Base-by-base conservation (phyloP, 805 yeast genomes). In the Monosporozyma unispora region DNA sequence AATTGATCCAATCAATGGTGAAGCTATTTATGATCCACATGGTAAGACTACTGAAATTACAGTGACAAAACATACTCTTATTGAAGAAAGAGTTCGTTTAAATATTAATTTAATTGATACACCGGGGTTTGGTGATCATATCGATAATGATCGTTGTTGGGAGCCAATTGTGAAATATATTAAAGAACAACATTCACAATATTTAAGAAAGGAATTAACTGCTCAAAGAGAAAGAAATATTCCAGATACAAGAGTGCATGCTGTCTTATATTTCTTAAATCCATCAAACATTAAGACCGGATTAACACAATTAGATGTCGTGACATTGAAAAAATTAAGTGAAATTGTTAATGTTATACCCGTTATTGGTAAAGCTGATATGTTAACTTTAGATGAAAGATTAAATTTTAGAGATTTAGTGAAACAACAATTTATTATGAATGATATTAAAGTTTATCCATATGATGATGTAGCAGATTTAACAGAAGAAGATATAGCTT, bases 121-220 rank as follows among this genome's bases (percentile, higher is more conserved):
- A 3, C 98, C 98, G 19, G 98, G 98, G 14, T 93, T 88, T 73
- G 98, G 96, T 38, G 99, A 93, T 74, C 96, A 87, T 70, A 85
- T 93, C 57, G 87, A 89, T 72, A 90, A 90, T 69, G 95, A 87
- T 61, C 86, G 84, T 69, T 89, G 95, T 70, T 91, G 97, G 96
- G 98, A 90, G 60, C 96, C 96, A 48, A 82, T 90, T 54, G 83
- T 90, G 56, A 88, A 87, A 70, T 90, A 89, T 70, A 87, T 90
- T 66, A 90, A 90, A 71, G 97, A 90, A 69, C 97, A 90, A 70
- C 95, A 90, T 68, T 84, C 95, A 41, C 82, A 82, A 61, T 90
- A 86, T 68, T 76, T 90, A 64, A 84, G 97, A 71, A 87, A 85
- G 68, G 98, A 90, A 70, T 81, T 91, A 66, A 91, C 96, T 18